These are phyloP conservation scores for Protomyces macrosporus DNA, from an alignment of 1,139 yeast genomes.

Conservation along the genomic window DNA sequence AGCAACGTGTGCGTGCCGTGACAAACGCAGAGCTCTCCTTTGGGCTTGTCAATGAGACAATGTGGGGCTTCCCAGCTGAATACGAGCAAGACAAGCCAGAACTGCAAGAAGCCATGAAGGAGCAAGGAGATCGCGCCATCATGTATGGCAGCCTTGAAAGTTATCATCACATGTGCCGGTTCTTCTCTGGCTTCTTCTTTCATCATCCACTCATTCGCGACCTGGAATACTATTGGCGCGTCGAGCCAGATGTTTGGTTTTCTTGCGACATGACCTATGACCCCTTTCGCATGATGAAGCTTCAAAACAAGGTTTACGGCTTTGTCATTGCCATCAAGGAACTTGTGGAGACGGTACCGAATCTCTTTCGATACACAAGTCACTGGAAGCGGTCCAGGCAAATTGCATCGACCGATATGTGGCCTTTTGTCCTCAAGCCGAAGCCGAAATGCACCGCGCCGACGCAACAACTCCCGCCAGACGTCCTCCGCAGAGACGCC, in stretches of 20 bases:
- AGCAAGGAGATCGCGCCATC: conserved; percentile 74
- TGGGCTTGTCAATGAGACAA: conserved; percentile 50
- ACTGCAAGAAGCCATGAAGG: conserved; percentile 52
- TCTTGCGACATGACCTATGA: conserved; percentile 88
- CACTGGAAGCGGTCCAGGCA: conserved; percentile 51
- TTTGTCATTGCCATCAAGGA: conserved; percentile 74
- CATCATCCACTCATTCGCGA: conserved; percentile 60
- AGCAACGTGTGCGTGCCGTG: conserved; percentile 45
- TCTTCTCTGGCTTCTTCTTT: conserved; percentile 72
- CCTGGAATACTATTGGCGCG: conserved; percentile 89
- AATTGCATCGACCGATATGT: conserved; percentile 48
- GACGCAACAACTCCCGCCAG: conserved; percentile 26
- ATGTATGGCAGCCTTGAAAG: conserved; percentile 75
- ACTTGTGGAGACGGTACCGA: conserved; percentile 71
- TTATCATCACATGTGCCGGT: conserved; percentile 67
- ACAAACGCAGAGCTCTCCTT: conserved; percentile 60
- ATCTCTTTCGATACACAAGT: conserved; percentile 64
- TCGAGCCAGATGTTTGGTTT: conserved; percentile 85
- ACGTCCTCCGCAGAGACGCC: conserved; percentile 8
- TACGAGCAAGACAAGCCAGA: conserved; percentile 36
- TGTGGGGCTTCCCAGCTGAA: conserved; percentile 55
- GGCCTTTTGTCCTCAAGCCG: conserved; percentile 41
- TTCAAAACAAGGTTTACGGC: conserved; percentile 66
- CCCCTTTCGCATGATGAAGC: conserved; percentile 77
- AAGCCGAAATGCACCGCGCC: conserved; percentile 33